Conservation (phyloP, 768 basidiomycete genomes). For the Calocera cornea region DNA sequence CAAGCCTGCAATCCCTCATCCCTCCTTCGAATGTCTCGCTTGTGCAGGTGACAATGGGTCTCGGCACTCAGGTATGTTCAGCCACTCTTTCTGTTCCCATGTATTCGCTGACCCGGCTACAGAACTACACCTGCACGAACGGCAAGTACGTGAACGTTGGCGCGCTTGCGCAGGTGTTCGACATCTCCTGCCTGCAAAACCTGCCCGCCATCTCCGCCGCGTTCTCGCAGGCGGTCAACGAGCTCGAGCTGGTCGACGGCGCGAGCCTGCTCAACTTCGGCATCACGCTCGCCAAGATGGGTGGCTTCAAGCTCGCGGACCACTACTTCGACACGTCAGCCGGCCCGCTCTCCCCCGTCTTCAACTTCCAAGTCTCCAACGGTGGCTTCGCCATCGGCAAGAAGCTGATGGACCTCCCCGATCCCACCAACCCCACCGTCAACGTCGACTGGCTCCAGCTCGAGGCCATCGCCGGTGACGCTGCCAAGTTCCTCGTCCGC, state of each 20-base stretch:
- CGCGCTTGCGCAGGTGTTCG: conserved; percentile 41
- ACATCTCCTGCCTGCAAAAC: conserved; percentile 36
- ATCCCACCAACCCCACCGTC: conserved; percentile 8
- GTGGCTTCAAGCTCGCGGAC: conserved; percentile 1
- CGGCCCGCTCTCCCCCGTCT: neutral
- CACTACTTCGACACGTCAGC: neutral
- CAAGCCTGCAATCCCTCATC: neutral
- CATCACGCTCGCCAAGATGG: neutral
- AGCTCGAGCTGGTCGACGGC: neutral
- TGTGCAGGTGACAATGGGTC: neutral
- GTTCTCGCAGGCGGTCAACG: conserved; percentile 11
- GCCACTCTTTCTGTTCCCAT: neutral
- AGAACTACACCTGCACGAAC: neutral
- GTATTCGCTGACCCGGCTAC: neutral
- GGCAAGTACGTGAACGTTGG: conserved; percentile 8
- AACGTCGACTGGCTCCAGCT: conserved; percentile 49
- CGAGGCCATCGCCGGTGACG: conserved; percentile 31
- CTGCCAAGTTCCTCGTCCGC: conserved; percentile 41
- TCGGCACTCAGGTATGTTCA: neutral
- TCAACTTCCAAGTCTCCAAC: neutral
- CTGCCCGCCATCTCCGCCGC: conserved; percentile 12
- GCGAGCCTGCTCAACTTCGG: neutral
- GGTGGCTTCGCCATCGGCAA: conserved; percentile 2
- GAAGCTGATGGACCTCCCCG: neutral
- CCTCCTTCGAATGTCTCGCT: neutral